Base-by-base conservation (phyloP, 176 grass and related monocot species). In the Lolium perenne region DNA sequence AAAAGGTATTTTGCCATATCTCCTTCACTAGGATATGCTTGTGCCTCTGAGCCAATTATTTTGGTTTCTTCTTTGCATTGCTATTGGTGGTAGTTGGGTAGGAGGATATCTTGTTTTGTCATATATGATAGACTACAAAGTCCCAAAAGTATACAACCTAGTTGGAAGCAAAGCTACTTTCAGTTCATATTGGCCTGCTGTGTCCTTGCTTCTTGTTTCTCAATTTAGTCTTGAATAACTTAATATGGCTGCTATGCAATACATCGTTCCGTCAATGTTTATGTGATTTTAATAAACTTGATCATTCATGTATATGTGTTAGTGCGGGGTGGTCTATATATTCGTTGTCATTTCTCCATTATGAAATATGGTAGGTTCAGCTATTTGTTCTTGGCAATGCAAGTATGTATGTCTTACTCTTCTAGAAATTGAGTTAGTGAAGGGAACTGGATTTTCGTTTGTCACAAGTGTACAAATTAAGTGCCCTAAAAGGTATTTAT, bases 351-450 rank as follows among this genome's bases (percentile, higher is more conserved):
- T 69, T 25, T 45, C 9, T 43, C 29, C 4, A 11, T 69, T 21
- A 48, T 25, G 17, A 75, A 67, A 66, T 15, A 85, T 70, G 21
- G 16, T 71, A 1, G 70, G 6, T 67, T 82, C 40, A 61, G 67
- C 3, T 32, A 14, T 8, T 18, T 13, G 11, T n/a, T 76, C 18
- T 25, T 29, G 6, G 4, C 47, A 68, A 53, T n/a, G 49, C 5
- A 10, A 29, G 29, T 29, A 29, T 29, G 29, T 63, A 26, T 63
- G 60, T 63, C 60, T 63, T 63, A 45, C 16, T 38, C 40, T 77
- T 83, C 15, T 77, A 71, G 62, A 81, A 80, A 84, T 35, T 38
- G 48, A 66, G 75, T 84, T 84, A 59, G 82, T 70, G 15, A 76
- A 71, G 45, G 49, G 56, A 70, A 80, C 89, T 91, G 45, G 6